Evolutionary conservation across 345 rosid species (phyloP), one percentile per base, ranked within the genome.

Genomic region (Arabis alpina): DNA sequence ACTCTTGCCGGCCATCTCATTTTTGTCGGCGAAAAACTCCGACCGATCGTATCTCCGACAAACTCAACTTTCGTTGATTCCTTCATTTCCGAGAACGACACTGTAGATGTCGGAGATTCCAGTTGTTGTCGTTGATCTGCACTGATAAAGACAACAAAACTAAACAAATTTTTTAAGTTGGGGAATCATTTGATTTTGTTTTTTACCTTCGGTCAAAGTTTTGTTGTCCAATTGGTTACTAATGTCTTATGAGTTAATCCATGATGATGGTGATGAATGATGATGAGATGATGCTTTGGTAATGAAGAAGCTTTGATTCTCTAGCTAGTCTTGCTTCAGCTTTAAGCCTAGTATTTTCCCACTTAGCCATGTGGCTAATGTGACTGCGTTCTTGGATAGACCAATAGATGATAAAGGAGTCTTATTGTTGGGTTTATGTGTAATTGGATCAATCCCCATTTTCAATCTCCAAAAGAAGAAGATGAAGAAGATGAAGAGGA

Each of bases 281-380:
- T 70, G 15, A 28, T 45, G 48, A 54, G 62, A 1, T 64, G 50
- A n/a, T 70, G 61, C 25, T 61, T 54, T 67, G 79, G 65, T 61
- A 69, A 40, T 89, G 80, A 62, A 79, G 84, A 13, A 93, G 81
- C 79, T 86, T 90, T 9, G 97, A 90, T 70, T 93, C 98, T 71
- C 92, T 69, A 37, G 84, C 96, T 27, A 93, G 67, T 15, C 98
- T 75, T 19, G 93, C 97, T 65, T 91, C 96, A 23, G 98, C 98
- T 82, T 92, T 94, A 3, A 92, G 88, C 19, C 98, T 56, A 45
- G 98, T 96, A 63, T 90, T 89, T 58, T 92, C 98, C 98, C 98
- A 92, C 39, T 92, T 96, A 76, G 96, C 98, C 84, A 86, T 86
- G 81, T 92, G 98, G 73, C 92, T 89, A 88, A 87, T 43, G 85